Conservation (phyloP, 805 yeast species). For the Ogataea nakhonphanomensis region DNA sequence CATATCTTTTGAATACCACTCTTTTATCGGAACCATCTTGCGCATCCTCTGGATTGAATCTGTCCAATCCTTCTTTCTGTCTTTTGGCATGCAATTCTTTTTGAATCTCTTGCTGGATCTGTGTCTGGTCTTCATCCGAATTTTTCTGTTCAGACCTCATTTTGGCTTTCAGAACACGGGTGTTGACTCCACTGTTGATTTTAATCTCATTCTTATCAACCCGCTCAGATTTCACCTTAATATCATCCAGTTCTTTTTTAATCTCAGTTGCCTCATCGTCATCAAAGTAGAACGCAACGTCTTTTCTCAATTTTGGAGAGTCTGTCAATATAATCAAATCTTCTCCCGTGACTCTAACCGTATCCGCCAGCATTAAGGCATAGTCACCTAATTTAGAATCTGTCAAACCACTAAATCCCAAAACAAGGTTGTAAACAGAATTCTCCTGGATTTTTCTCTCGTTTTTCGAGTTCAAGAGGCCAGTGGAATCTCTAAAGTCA, state of each 20-base stretch:
- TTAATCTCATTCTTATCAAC: constrained; percentile 11
- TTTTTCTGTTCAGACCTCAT: constrained; percentile 71
- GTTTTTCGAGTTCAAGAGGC: constrained; percentile 69
- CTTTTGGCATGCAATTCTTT: constrained; percentile 77
- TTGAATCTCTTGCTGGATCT: constrained; percentile 79
- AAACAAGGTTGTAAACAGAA: constrained; percentile 67
- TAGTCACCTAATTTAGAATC: constrained; percentile 56
- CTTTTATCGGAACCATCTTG: constrained; percentile 56
- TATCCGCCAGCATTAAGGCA: constrained; percentile 75
- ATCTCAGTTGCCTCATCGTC: constrained; percentile 54
- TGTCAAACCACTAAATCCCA: constrained; percentile 69
- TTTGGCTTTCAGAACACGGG: constrained; percentile 74
- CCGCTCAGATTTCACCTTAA: constrained; percentile 14
- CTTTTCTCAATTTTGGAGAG: constrained; percentile 67
- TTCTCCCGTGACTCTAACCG: constrained; percentile 62
- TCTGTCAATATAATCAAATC: constrained; percentile 69
- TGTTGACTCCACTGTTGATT: constrained; percentile 38
- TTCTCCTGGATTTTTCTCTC: constrained; percentile 67
- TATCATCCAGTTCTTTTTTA: constrained; percentile 31
- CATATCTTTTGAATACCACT: constrained; percentile 85
- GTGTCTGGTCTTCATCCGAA: constrained; percentile 75
- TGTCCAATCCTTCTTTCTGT: constrained; percentile 79
- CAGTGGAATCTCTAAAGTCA: constrained; percentile 79
- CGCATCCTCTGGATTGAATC: constrained; percentile 79
- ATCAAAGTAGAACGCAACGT: constrained; percentile 80